Conservation (phyloP, 2,329 filamentous ascomycete genomes). For the Cercospora beticola region DNA sequence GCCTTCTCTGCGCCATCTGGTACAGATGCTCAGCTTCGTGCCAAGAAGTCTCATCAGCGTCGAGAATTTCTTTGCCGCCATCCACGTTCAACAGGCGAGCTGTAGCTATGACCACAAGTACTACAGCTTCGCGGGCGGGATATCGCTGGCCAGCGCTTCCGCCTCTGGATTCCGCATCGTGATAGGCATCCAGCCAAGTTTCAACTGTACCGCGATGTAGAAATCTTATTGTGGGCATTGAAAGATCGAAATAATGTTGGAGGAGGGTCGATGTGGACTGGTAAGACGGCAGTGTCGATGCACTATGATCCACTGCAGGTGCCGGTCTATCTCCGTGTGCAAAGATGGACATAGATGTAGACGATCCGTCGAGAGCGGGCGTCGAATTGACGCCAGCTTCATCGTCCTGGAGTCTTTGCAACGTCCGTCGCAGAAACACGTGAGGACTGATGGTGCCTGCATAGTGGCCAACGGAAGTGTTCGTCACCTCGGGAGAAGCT, state of each 20-base stretch:
- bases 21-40: slow-evolving; percentile 34
- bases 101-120: slow-evolving; percentile 57
- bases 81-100: slow-evolving; percentile 35
- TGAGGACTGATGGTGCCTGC: slow-evolving; percentile 32
- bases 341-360: slow-evolving; percentile 49
- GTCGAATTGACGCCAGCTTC: slow-evolving; percentile 13
- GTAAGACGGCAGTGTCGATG: slow-evolving; percentile 44
- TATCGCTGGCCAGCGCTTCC: slow-evolving; percentile 41
- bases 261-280: slow-evolving; percentile 37
- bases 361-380: slow-evolving; percentile 14
- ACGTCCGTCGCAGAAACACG: slow-evolving; percentile 51
- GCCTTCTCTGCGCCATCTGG: slow-evolving; percentile 27
- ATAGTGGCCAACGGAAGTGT: slow-evolving; percentile 30
- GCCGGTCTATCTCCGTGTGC: slow-evolving; percentile 53
- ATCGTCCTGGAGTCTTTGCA: slow-evolving; percentile 48
- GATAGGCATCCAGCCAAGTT: slow-evolving; percentile 49
- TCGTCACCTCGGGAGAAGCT: slow-evolving; percentile 22
- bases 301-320: slow-evolving; percentile 42
- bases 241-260: slow-evolving; percentile 46
- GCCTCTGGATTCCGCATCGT: slow-evolving; percentile 42
- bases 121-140: slow-evolving; percentile 46
- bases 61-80: slow-evolving; percentile 21
- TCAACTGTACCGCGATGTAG: slow-evolving; percentile 47
- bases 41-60: slow-evolving; percentile 24
- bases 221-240: slow-evolving; percentile 47